phyloP scores from a whole-genome alignment of 352 stramenopile species.

The Pythium rishiriense region DNA sequence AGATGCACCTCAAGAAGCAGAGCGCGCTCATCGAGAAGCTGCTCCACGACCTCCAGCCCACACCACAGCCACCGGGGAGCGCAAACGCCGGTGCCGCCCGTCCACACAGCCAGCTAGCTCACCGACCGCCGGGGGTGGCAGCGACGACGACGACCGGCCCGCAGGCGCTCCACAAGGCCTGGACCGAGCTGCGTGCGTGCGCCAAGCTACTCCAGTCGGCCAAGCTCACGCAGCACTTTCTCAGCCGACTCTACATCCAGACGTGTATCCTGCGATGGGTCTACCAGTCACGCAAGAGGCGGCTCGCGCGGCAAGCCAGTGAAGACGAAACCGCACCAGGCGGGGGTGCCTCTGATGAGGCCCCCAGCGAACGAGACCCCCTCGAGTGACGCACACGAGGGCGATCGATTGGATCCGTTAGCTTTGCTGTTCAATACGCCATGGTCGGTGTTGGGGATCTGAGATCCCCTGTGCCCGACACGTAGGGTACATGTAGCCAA shows the following conservation, averaged over 20 bases:
- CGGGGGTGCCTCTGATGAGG: no score
- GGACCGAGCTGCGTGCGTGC: constrained; percentile 61
- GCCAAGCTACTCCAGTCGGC: constrained; percentile 66
- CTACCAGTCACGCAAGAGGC: constrained; percentile 39
- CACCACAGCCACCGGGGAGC: background rate
- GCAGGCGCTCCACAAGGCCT: constrained; percentile 34
- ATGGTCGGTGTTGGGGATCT: no score
- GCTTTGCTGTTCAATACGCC: no score
- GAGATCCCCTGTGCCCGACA: no score
- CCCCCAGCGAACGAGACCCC: background rate
- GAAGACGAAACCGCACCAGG: background rate
- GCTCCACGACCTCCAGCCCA: constrained; percentile 35
- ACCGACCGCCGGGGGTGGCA: background rate
- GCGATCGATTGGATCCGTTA: no score
- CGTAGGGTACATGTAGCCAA: no score
- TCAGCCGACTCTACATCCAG: constrained; percentile 63
- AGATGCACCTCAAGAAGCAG: constrained; percentile 56
- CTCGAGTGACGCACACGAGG: no score
- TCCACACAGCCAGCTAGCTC: background rate
- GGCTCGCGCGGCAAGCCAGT: background rate
- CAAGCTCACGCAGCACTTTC: constrained; percentile 71
- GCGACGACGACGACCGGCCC: background rate
- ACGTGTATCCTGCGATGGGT: constrained; percentile 65
- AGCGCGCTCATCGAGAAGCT: constrained; percentile 58
- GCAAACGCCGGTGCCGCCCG: background rate